Conservation (phyloP, 2,329 filamentous ascomycete species). For the Verticillium klebahnii region DNA sequence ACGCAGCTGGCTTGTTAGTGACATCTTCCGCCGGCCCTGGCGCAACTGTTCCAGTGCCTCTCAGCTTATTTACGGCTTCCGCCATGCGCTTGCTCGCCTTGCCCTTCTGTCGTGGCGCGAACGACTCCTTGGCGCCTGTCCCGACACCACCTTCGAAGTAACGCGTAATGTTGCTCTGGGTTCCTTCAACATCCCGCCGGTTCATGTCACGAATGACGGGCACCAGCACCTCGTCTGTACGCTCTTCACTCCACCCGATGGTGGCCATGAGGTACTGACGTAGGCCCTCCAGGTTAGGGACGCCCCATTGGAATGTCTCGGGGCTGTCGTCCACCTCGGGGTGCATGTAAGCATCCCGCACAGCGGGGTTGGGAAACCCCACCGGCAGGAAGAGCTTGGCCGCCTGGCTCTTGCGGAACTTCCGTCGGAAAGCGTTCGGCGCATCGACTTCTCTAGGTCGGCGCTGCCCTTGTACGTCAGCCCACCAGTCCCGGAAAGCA, state of each 20-base stretch:
- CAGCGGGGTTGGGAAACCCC: conserved; percentile 71
- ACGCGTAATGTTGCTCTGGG: conserved; percentile 92
- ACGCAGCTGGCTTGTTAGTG: not conserved
- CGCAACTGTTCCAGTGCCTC: conserved; percentile 34
- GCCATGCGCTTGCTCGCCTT: conserved; percentile 72
- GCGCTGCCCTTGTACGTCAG: conserved; percentile 64
- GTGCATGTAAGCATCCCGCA: conserved; percentile 77
- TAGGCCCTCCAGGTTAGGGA: conserved; percentile 84
- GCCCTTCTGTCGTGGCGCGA: conserved; percentile 62
- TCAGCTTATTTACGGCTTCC: conserved; percentile 65
- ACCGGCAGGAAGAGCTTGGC: conserved; percentile 83
- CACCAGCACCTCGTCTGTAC: conserved; percentile 92
- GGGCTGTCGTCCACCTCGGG: conserved; percentile 80
- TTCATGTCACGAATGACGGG: conserved; percentile 97
- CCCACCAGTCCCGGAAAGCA: conserved; percentile 88
- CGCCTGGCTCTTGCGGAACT: conserved; percentile 75
- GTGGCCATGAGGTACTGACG: conserved; percentile 83
- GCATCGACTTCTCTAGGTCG: conserved; percentile 60
- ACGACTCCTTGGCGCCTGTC: conserved; percentile 60
- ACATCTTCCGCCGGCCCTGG: too few relatives aligned
- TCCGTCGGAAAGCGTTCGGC: conserved; percentile 66
- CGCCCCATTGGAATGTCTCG: conserved; percentile 88
- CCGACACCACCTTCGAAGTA: conserved; percentile 78
- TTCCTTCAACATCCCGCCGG: conserved; percentile 78
- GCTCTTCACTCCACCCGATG: conserved; percentile 86